phyloP scores from a whole-genome alignment of 352 stramenopile genomes.

The Saprolegnia diclina region DNA sequence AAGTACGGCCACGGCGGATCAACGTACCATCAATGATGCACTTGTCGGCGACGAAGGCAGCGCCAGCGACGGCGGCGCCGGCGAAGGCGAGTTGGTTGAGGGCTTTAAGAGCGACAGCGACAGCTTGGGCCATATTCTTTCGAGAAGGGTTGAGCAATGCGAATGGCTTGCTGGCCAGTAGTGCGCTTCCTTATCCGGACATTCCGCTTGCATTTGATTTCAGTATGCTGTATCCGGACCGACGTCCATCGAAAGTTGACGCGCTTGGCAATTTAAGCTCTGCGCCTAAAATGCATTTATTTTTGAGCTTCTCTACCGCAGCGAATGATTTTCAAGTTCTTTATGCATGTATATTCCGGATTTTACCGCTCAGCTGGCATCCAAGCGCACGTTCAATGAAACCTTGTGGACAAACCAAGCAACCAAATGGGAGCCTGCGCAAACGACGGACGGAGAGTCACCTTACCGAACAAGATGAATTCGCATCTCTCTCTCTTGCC shows the following conservation, averaged over 20 bases:
- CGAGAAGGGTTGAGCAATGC: slow-evolving; percentile 11
- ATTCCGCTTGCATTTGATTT: background rate
- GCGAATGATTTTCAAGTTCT: too few relatives aligned
- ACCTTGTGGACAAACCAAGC: too few relatives aligned
- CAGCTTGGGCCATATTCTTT: slow-evolving; percentile 21
- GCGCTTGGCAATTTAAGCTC: background rate
- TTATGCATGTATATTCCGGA: too few relatives aligned
- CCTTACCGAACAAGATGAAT: too few relatives aligned
- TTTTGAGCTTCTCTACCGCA: too few relatives aligned
- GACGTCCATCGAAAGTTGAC: background rate
- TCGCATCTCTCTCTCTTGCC: too few relatives aligned
- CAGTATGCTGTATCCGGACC: slow-evolving; percentile 4
- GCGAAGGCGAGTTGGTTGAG: slow-evolving; percentile 21
- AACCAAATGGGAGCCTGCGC: too few relatives aligned
- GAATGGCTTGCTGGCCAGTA: slow-evolving; percentile 22
- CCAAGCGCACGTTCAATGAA: too few relatives aligned
- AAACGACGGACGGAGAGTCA: too few relatives aligned
- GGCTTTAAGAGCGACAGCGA: slow-evolving; percentile 16
- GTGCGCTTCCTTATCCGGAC: slow-evolving; percentile 16
- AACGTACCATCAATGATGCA: slow-evolving; percentile 26
- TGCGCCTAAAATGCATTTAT: background rate
- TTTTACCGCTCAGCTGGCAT: too few relatives aligned
- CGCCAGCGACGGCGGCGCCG: slow-evolving; percentile 13
- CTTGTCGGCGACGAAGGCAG: slow-evolving; percentile 21
- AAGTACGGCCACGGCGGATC: background rate